phyloP scores from a whole-genome alignment of 768 basidiomycete species.

The Pholiota molesta region DNA sequence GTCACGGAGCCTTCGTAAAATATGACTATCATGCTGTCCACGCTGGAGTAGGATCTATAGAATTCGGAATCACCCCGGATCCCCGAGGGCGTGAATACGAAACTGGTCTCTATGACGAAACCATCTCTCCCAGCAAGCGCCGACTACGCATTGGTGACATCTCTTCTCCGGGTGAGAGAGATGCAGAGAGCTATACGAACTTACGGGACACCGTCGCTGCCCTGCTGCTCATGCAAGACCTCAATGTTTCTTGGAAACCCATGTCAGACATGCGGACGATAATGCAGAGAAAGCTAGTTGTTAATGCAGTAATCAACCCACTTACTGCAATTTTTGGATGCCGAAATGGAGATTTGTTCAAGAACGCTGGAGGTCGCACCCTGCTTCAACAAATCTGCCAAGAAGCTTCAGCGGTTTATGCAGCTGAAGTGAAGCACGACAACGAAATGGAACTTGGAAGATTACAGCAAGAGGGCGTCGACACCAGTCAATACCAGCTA shows the following conservation, averaged over 20 bases:
- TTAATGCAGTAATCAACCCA: constrained; percentile 84
- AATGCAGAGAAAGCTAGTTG: constrained; percentile 80
- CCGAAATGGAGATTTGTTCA: constrained; percentile 76
- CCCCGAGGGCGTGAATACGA: constrained; percentile 65
- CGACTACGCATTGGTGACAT: constrained; percentile 58
- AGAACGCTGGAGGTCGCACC: constrained; percentile 39
- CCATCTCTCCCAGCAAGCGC: constrained; percentile 37
- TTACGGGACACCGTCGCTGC: constrained; percentile 72
- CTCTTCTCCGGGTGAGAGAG: constrained; percentile 37
- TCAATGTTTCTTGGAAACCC: constrained; percentile 67
- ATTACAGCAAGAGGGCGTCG: constrained; percentile 29
- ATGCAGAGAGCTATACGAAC: constrained; percentile 51
- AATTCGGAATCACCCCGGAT: constrained; percentile 84
- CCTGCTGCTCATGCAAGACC: constrained; percentile 54
- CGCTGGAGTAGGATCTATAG: constrained; percentile 66
- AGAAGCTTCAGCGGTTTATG: constrained; percentile 74
- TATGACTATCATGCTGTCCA: constrained; percentile 62
- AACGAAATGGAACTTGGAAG: constrained; percentile 35
- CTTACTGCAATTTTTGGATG: constrained; percentile 82
- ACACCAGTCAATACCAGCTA: constrained; percentile 27
- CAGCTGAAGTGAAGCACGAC: constrained; percentile 49
- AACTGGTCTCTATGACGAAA: constrained; percentile 42
- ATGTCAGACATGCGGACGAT: constrained; percentile 66
- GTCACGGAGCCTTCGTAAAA: constrained; percentile 75
- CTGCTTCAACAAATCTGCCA: constrained; percentile 58